Evolutionary conservation across 2,329 filamentous ascomycete species (phyloP).

Genomic region (Pseudopithomyces maydicus): DNA sequence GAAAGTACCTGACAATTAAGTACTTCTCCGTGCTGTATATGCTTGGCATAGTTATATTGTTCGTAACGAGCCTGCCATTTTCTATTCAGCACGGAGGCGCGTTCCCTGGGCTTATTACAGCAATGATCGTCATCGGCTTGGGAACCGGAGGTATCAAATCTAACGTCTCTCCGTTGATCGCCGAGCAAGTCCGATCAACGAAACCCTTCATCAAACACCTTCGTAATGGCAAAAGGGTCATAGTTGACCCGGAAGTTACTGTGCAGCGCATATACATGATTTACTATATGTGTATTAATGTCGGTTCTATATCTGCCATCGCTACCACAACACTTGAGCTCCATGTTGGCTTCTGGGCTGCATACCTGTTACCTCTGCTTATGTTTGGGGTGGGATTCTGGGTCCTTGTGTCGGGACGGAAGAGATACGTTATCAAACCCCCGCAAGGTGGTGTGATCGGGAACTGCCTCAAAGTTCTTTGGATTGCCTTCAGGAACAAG

Average conservation of each 20-base stretch:
- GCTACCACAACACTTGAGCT: conserved; percentile 73
- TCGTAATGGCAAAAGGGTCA: conserved; percentile 46
- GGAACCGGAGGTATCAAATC: conserved; percentile 83
- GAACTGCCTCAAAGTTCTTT: conserved; percentile 62
- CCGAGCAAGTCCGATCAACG: conserved; percentile 53
- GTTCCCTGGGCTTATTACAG: conserved; percentile 67
- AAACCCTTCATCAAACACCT: conserved; percentile 47
- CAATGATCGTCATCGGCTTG: conserved; percentile 71
- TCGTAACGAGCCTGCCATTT: conserved; percentile 66
- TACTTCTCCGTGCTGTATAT: conserved; percentile 68
- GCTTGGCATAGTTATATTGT: conserved; percentile 69
- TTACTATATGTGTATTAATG: conserved; percentile 75
- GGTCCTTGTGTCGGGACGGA: conserved; percentile 48
- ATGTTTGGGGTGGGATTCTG: conserved; percentile 69
- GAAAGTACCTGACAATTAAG: conserved; percentile 72
- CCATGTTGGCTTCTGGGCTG: conserved; percentile 73
- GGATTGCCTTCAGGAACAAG: conserved; percentile 59
- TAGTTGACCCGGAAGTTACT: conserved; percentile 53
- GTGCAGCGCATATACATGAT: conserved; percentile 60
- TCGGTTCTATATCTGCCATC: conserved; percentile 71
- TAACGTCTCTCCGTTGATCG: conserved; percentile 65
- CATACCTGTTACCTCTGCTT: conserved; percentile 66
- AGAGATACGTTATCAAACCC: conserved; percentile 43
- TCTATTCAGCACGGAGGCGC: conserved; percentile 66
- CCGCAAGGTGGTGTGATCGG: conserved; percentile 45